A percentile compares a stretch with the other conserved stretches of the same genome.
phyloP scores from a whole-genome alignment of 1,284 basidiomycete species.

The Cryptococcus neoformans region DNA sequence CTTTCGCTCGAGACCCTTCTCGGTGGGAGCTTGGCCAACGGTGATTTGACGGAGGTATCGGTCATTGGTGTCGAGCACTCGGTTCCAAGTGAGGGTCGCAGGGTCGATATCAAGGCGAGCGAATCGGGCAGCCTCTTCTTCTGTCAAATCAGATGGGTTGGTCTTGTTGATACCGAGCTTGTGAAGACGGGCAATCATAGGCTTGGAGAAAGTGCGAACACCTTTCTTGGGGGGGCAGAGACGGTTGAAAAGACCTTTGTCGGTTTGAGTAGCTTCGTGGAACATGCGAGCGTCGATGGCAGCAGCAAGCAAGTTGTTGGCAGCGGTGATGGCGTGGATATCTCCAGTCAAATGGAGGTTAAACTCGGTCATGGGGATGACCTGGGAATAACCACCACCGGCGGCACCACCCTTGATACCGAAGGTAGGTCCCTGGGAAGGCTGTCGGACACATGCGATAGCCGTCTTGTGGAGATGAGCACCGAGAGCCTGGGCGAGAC shows the following conservation, averaged over 20 bases:
- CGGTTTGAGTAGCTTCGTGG: conserved; percentile 93
- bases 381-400: conserved; percentile 97
- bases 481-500: conserved; percentile 93
- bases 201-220: conserved; percentile 87
- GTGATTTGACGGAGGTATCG: conserved; percentile 69
- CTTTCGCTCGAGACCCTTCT: conserved; percentile 83
- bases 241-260: conserved; percentile 91
- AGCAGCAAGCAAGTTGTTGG: conserved; percentile 95
- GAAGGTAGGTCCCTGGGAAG: conserved; percentile 97
- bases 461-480: conserved; percentile 89
- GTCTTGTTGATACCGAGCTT: conserved; percentile 97
- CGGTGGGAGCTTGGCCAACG: conserved; percentile 83
- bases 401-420: conserved; percentile 99
- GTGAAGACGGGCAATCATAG: conserved; percentile 92
- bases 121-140: conserved; percentile 86
- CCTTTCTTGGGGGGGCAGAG: conserved; percentile 97
- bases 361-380: conserved; percentile 99
- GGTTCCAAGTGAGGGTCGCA: conserved; percentile 95
- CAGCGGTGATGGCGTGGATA: conserved; percentile 96
- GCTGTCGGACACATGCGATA: conserved; percentile 98
- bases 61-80: conserved; percentile 95
- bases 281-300: conserved; percentile 97
- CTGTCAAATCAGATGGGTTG: conserved; percentile 85
- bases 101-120: conserved; percentile 90
- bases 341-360: conserved; percentile 87